phyloP scores from a whole-genome alignment of 306 rosid species.

The Lathyrus tuberosus region DNA sequence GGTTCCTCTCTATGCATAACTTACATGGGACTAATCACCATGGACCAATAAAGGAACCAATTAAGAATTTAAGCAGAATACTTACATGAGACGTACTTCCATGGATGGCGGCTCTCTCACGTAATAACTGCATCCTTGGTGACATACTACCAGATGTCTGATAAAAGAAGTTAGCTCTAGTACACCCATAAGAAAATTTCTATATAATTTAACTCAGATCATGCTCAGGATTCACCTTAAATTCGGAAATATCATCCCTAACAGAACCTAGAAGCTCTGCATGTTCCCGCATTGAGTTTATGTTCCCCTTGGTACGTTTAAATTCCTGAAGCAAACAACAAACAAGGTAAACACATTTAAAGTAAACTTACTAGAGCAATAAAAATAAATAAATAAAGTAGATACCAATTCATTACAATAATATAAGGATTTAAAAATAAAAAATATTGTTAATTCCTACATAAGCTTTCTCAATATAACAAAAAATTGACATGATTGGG shows the following conservation, averaged over 20 bases:
- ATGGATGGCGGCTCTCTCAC: constrained; percentile 94
- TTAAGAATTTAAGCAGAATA: constrained; percentile 7
- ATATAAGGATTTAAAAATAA: background rate
- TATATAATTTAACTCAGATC: constrained; percentile 33
- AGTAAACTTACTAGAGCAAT: constrained; percentile 25
- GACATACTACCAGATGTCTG: constrained; percentile 98
- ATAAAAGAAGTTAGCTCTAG: constrained; percentile 41
- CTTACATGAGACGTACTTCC: constrained; percentile 98
- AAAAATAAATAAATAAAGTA: background rate
- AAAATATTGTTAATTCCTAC: constrained; percentile 8
- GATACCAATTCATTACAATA: constrained; percentile 16
- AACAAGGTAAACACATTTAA: constrained; percentile 12
- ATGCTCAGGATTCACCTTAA: constrained; percentile 60
- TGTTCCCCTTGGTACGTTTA: constrained; percentile 89
- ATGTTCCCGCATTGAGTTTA: constrained; percentile 88
- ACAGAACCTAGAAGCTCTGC: constrained; percentile 97
- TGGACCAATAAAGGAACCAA: constrained; percentile 11
- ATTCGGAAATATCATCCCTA: constrained; percentile 94
- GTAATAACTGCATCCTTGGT: constrained; percentile 84
- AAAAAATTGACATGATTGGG: constrained; percentile 28
- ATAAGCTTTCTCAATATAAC: constrained; percentile 13
- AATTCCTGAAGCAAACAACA: constrained; percentile 67
- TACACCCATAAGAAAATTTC: constrained; percentile 27
- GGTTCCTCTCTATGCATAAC: constrained; percentile 7
- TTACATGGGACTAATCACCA: constrained; percentile 13